A percentile compares a stretch with the other conserved stretches of the same genome.
phyloP scores from a whole-genome alignment of 345 rosid genomes.

The Lepidium africanum region DNA sequence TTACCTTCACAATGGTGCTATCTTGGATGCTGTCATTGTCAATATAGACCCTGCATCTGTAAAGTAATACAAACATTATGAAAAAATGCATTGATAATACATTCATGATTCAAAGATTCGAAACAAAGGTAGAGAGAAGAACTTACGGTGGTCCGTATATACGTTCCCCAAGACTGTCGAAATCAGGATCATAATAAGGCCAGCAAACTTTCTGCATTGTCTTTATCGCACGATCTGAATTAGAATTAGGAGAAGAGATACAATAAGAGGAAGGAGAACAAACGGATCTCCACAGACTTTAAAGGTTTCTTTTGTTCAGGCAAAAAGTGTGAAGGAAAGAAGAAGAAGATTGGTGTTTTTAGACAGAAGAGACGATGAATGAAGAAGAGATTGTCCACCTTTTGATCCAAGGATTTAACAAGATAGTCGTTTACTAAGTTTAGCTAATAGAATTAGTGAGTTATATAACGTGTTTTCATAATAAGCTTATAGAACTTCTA shows the following conservation, averaged over 20 bases:
- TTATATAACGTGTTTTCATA: constrained; percentile 7
- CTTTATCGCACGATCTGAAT: neutral
- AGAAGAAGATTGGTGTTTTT: neutral
- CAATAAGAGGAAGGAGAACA: neutral
- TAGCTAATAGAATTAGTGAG: constrained; percentile 17
- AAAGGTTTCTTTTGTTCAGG: neutral
- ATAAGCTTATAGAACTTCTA: neutral
- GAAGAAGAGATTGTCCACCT: constrained; percentile 20
- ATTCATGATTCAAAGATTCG: neutral
- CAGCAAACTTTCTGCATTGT: constrained; percentile 52
- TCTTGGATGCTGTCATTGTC: constrained; percentile 71
- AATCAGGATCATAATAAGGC: constrained; percentile 90
- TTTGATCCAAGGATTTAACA: constrained; percentile 17
- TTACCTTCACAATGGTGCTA: constrained; percentile 59
- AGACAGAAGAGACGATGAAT: constrained; percentile 4
- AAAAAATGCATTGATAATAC: constrained; percentile 22
- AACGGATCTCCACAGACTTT: neutral
- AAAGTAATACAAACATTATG: neutral
- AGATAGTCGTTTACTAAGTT: constrained; percentile 25
- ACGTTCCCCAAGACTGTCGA: constrained; percentile 57
- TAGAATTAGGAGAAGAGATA: neutral
- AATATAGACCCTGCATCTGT: constrained; percentile 64
- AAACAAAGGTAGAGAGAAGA: neutral
- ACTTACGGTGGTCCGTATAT: constrained; percentile 58
- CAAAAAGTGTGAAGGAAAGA: constrained; percentile 2